phyloP scores from a whole-genome alignment of 2,329 filamentous ascomycete genomes.

The Ophiostoma angusticollis region DNA sequence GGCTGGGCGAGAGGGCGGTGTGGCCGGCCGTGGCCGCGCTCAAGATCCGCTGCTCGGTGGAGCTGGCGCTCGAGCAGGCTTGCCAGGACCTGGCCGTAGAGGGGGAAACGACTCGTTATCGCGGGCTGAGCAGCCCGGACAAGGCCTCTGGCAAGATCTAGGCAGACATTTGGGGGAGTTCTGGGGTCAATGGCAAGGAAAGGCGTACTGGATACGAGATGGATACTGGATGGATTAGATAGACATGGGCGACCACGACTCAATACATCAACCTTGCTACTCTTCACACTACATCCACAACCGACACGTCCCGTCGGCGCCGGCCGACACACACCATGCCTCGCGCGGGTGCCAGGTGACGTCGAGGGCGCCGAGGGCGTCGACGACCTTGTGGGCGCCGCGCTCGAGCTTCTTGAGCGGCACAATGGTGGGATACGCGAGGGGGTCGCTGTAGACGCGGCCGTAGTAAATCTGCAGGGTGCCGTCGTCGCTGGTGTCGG shows the following conservation, averaged over 20 bases:
- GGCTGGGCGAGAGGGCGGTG: constrained; percentile 71
- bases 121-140: neutral
- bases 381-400: constrained; percentile 69
- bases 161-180: too few relatives aligned
- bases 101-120: too few relatives aligned
- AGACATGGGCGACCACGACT: neutral
- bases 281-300: constrained; percentile 55
- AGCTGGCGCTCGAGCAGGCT: constrained; percentile 74
- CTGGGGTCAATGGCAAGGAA: too few relatives aligned
- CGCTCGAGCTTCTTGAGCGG: constrained; percentile 77
- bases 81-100: constrained; percentile 46
- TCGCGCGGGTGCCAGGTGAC: constrained; percentile 92
- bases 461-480: constrained; percentile 93
- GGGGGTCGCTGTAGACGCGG: constrained; percentile 84
- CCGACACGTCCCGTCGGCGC: constrained; percentile 83
- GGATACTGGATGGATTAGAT: neutral
- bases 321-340: constrained; percentile 88
- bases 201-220: neutral
- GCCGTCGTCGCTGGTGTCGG: constrained; percentile 89
- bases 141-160: neutral
- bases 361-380: constrained; percentile 80
- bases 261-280: neutral
- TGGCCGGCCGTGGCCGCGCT: constrained; percentile 82
- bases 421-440: constrained; percentile 94
- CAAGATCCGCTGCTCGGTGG: constrained; percentile 69